Evolutionary conservation across 2,329 filamentous ascomycete species (phyloP).

Genomic region (Paecilomyces formosus): DNA sequence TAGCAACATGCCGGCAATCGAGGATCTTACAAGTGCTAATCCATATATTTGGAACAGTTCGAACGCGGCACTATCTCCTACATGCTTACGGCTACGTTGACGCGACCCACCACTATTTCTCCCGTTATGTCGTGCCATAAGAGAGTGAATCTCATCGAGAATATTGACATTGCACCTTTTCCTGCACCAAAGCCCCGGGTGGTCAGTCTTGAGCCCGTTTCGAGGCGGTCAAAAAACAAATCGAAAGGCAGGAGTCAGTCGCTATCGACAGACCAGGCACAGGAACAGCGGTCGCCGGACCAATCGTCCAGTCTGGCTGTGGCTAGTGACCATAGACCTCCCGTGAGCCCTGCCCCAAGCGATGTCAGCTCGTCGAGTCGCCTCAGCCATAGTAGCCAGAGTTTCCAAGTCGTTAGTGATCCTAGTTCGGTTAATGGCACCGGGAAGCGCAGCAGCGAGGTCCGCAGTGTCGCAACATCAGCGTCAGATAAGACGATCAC

Average conservation of each 20-base stretch:
- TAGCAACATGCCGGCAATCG: conserved; percentile 6
- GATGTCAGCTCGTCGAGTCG: conserved; percentile 65
- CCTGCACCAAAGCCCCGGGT: conserved; percentile 67
- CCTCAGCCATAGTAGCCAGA: conserved; percentile 57
- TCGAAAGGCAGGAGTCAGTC: conserved; percentile 38
- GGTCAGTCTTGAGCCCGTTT: conserved; percentile 81
- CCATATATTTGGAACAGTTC: conserved; percentile 53
- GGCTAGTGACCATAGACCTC: conserved; percentile 29
- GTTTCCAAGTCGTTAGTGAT: conserved; percentile 46
- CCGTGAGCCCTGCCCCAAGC: conserved; percentile 50
- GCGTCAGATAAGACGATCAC: conserved; percentile 73
- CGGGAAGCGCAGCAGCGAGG: conserved; percentile 39
- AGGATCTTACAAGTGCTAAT: conserved; percentile 3
- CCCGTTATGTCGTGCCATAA: conserved; percentile 73
- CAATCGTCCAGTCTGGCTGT: conserved; percentile 33
- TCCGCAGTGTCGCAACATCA: conserved; percentile 44
- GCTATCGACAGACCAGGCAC: conserved; percentile 26
- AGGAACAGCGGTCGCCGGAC: conserved; percentile 41
- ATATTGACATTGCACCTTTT: conserved; percentile 74
- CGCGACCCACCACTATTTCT: conserved; percentile 76
- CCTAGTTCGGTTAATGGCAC: conserved; percentile 32
- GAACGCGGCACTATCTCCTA: conserved; percentile 91
- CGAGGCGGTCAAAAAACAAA: conserved; percentile 60
- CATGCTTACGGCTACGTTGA: conserved; percentile 81
- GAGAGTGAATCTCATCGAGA: conserved; percentile 72